These are phyloP conservation scores for Plantago rigida DNA, from an alignment of 305 asterid species.

Conservation along the genomic window DNA sequence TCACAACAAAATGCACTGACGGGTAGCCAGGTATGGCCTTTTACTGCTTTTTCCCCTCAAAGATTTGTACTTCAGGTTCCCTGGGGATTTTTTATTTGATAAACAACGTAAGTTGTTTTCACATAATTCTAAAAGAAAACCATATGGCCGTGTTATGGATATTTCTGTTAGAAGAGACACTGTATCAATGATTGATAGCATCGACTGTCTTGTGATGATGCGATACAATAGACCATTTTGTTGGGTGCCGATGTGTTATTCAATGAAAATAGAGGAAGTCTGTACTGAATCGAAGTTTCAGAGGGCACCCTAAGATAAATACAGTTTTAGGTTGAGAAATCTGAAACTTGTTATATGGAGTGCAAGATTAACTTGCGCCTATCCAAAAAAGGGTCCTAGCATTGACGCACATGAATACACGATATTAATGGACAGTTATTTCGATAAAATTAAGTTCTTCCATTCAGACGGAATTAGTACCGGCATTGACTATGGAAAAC, in stretches of 20 bases:
- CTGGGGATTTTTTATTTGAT: conserved; percentile 18
- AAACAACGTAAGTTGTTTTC: conserved; percentile 3
- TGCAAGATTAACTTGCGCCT: no score
- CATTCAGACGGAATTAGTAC: neutral
- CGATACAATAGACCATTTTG: neutral
- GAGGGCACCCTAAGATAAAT: neutral
- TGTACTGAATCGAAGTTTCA: neutral
- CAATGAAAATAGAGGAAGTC: neutral
- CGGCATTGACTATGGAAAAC: neutral
- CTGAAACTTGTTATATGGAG: no score
- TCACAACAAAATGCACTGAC: conserved; percentile 62
- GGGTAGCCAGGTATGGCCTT: conserved; percentile 53
- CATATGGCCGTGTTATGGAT: neutral
- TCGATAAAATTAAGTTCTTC: neutral
- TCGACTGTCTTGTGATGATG: no score
- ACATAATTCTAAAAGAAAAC: neutral
- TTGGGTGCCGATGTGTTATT: neutral
- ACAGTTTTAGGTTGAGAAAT: no score
- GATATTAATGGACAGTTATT: neutral
- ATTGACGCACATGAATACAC: no score
- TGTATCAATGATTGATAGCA: neutral
- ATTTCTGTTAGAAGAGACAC: neutral
- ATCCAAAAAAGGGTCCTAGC: no score
- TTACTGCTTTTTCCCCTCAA: conserved; percentile 2
- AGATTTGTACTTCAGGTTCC: conserved; percentile 7